Evolutionary conservation across 2,329 filamentous ascomycete genomes (phyloP).

Genomic region (Bipolaris bicolor): DNA sequence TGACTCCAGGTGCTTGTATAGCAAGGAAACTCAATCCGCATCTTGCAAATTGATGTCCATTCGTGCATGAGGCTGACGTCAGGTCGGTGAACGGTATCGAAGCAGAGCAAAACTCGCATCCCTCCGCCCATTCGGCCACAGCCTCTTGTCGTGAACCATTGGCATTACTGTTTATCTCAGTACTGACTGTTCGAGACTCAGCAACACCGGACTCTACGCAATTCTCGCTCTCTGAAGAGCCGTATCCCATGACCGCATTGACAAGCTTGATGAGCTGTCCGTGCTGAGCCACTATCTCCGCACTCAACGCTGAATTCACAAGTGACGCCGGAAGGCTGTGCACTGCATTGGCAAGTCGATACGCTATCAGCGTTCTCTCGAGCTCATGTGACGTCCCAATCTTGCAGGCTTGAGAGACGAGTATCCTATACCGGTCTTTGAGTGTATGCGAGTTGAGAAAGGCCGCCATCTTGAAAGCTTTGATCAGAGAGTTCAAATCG

Average conservation of each 20-base stretch:
- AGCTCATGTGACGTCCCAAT: conserved; percentile 24
- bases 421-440: conserved; percentile 40
- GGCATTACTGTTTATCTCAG: not conserved
- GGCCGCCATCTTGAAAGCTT: conserved; percentile 27
- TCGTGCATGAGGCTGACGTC: conserved; percentile 55
- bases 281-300: conserved; percentile 29
- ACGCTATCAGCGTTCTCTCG: conserved; percentile 38
- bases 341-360: conserved; percentile 34
- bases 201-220: not conserved
- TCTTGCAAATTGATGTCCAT: conserved; percentile 61
- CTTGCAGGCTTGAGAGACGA: conserved; percentile 38
- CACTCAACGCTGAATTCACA: conserved; percentile 27
- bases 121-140: conserved; percentile 43
- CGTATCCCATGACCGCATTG: conserved; percentile 17
- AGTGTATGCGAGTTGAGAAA: conserved; percentile 38
- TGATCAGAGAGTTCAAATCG: conserved; percentile 18
- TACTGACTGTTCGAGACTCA: not conserved
- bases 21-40: conserved; percentile 62
- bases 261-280: conserved; percentile 29
- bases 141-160: not conserved
- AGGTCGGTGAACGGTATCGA: conserved; percentile 57
- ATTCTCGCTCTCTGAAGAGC: not conserved
- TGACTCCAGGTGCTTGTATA: conserved; percentile 61
- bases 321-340: conserved; percentile 27
- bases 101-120: conserved; percentile 60